Base-by-base conservation (phyloP, 306 rosid species). In the Fragaria ananassa region DNA sequence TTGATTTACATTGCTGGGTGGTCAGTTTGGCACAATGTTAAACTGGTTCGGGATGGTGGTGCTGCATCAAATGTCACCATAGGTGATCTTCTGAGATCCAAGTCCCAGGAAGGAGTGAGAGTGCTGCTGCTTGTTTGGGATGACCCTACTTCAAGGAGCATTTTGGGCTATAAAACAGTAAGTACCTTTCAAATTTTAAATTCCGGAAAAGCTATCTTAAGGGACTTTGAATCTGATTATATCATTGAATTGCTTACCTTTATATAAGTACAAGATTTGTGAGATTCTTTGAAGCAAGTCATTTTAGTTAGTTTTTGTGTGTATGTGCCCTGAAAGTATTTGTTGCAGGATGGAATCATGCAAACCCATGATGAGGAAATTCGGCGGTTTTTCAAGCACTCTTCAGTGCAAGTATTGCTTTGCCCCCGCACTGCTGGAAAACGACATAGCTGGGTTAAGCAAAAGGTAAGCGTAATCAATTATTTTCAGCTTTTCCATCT, bases 41-140 rank as follows among this genome's bases (percentile, higher is more conserved):
- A 68, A 79, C 75, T 95, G 79, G 82, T 92, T 51, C 88, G 99
- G 76, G 97, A 92, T 86, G 84, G 76, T 79, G 76, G 79, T 65
- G 14, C 35, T 42, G 78, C 83, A 60, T 74, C 93, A 60, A 70
- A 83, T 25, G 68, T 15, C 76, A 82, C 86, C 53, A 79, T 95
- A 25, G 99, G 99, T 31, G 96, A 95, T 29, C 88, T 95, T 78
- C 83, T 95, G 76, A 89, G 92, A 87, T 53, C 91, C 18, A 95
- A 91, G 86, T 95, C 99, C 35, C 92, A 87, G 78, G 97, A 95
- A 78, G 99, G 99, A 83, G 97, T 95, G 71, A 88, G 99, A 67
- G 99, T 95, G 83, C 89, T 95, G 84, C 93, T 95, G 58, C 99
- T 95, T 85, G 80, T 95, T 71, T 95, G 99, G 99, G 99, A 95